A percentile compares a stretch with the other conserved stretches of the same genome.
These are phyloP conservation scores for Fragilaria crotonensis DNA, from an alignment of 108 stramenopile species.

Conservation along the genomic window DNA sequence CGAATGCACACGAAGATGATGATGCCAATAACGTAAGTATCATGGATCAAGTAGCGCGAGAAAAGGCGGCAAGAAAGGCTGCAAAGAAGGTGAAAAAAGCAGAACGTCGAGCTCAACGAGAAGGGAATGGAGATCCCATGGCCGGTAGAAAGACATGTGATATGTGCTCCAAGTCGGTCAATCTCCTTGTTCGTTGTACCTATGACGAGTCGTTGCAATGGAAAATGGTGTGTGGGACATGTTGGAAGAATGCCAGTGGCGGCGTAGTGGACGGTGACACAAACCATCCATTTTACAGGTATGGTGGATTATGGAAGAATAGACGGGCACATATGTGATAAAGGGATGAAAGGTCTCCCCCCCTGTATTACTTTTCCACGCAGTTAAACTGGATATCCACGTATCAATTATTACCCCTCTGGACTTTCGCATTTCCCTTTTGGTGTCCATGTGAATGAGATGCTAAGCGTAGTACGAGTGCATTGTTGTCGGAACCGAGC, in stretches of 20 bases:
- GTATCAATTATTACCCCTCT: too few relatives aligned
- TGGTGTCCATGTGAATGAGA: too few relatives aligned
- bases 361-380: too few relatives aligned
- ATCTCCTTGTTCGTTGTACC: conserved; percentile 63
- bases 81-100: conserved; percentile 60
- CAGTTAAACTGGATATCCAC: too few relatives aligned
- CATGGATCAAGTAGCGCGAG: conserved; percentile 7
- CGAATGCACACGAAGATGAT: conserved; percentile 9
- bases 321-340: conserved; percentile 16
- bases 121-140: conserved; percentile 46
- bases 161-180: conserved; percentile 43
- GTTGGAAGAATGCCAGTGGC: conserved; percentile 76
- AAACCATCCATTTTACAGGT: conserved; percentile 75
- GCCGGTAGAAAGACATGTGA: conserved; percentile 65
- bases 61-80: conserved; percentile 45
- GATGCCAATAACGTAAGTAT: conserved; percentile 3
- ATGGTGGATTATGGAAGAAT: conserved; percentile 88
- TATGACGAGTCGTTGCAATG: conserved; percentile 45
- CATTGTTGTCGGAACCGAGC: too few relatives aligned
- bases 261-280: conserved; percentile 82
- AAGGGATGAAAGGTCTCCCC: too few relatives aligned
- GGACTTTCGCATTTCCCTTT: too few relatives aligned
- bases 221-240: conserved; percentile 81
- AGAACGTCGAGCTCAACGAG: conserved; percentile 54
- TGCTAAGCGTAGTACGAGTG: too few relatives aligned